These are phyloP conservation scores for Starmerella asiatica DNA, from an alignment of 805 yeast species.

Conservation along the genomic window DNA sequence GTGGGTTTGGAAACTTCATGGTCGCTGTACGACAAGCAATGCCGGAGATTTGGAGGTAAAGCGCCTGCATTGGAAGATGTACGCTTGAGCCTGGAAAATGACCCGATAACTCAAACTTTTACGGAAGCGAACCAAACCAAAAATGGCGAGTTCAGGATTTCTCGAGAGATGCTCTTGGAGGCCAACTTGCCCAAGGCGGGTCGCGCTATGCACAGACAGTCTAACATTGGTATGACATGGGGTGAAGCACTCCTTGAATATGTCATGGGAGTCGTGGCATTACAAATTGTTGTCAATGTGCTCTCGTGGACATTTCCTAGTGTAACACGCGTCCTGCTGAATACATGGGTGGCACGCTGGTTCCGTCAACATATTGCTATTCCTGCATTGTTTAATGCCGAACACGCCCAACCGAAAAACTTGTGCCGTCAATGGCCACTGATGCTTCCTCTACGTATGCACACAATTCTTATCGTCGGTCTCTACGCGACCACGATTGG, in stretches of 20 bases:
- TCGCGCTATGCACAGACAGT: neutral
- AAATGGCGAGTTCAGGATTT: neutral
- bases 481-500: neutral
- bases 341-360: neutral
- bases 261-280: neutral
- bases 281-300: neutral
- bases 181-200: neutral
- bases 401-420: neutral
- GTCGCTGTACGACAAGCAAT: neutral
- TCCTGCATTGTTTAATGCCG: neutral
- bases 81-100: neutral
- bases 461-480: neutral
- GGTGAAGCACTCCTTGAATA: neutral
- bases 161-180: neutral
- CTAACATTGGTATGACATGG: neutral
- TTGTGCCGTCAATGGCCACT: neutral
- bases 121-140: neutral
- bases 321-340: neutral
- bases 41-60: neutral
- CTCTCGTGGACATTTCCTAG: neutral
- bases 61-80: neutral
- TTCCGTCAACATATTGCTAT: neutral
- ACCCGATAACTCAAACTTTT: neutral
- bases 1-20: neutral
- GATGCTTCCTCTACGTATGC: neutral